Conservation (phyloP, 1,284 basidiomycete species). For the Veloboletus limbatus region DNA sequence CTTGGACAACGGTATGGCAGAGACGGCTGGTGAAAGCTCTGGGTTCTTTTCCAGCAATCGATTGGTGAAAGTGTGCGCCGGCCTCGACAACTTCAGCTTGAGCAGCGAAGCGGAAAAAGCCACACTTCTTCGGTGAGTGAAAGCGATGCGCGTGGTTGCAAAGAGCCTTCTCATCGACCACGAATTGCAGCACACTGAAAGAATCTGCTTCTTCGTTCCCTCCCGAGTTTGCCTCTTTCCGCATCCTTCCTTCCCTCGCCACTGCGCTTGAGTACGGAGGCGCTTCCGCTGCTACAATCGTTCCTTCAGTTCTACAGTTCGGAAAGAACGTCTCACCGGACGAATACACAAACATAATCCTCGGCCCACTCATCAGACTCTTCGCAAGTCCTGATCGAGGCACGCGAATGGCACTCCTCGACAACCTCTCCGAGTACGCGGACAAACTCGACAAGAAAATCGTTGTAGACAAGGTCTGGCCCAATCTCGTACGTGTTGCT, state of each 20-base stretch:
- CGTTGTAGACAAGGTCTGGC: constrained; percentile 90
- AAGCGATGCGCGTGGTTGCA: not conserved
- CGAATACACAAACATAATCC: constrained; percentile 69
- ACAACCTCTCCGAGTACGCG: constrained; percentile 80
- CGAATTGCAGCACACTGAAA: constrained; percentile 62
- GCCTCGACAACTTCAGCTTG: constrained; percentile 86
- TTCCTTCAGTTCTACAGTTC: constrained; percentile 81
- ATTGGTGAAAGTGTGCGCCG: constrained; percentile 81
- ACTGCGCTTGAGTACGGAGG: constrained; percentile 85
- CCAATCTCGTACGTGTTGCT: constrained; percentile 70
- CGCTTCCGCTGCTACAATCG: constrained; percentile 72
- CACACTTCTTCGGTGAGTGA: constrained; percentile 63
- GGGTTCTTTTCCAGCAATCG: constrained; percentile 89
- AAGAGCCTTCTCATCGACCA: not conserved
- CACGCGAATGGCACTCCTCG: constrained; percentile 90
- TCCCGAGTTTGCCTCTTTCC: constrained; percentile 81
- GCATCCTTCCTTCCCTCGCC: constrained; percentile 84
- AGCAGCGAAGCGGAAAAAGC: constrained; percentile 82
- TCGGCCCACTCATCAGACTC: constrained; percentile 80
- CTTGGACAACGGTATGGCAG: constrained; percentile 76
- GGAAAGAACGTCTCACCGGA: constrained; percentile 70
- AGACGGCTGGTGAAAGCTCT: constrained; percentile 47
- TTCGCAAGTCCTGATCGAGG: constrained; percentile 89
- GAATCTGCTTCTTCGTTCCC: constrained; percentile 82
- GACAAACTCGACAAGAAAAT: constrained; percentile 86